Percentiles rank a stretch among this genome's conserved stretches.
Conservation (phyloP, 1,284 basidiomycete genomes). For the Retiboletus fuscus region DNA sequence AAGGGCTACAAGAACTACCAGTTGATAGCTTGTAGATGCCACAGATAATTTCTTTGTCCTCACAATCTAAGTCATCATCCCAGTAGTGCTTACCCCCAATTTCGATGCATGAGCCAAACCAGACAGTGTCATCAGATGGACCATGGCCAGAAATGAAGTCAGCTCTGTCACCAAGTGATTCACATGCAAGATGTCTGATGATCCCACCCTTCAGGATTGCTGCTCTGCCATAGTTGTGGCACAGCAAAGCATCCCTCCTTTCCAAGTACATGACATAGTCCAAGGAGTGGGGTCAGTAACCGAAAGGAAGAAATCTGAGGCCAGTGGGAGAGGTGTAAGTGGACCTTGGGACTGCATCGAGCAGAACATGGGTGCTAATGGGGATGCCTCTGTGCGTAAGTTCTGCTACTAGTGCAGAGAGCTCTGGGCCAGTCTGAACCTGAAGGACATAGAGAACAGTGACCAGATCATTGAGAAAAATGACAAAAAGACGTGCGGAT, state of each 20-base stretch:
- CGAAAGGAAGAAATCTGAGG: too few species aligned
- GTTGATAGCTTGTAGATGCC: too few species aligned
- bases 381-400: not conserved
- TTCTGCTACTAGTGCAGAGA: not conserved
- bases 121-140: too few species aligned
- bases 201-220: constrained; percentile 23
- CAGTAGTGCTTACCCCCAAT: too few species aligned
- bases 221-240: constrained; percentile 14
- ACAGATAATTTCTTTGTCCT: too few species aligned
- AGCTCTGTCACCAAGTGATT: constrained; percentile 15
- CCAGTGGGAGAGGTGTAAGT: not conserved
- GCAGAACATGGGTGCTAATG: not conserved
- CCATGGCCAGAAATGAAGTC: too few species aligned
- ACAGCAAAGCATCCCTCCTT: constrained; percentile 14
- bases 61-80: too few species aligned
- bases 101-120: too few species aligned
- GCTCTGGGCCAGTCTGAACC: not conserved
- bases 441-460: not conserved
- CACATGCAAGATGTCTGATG: constrained; percentile 7
- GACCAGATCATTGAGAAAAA: not conserved
- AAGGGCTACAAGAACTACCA: too few species aligned
- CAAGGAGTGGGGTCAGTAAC: not conserved
- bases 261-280: constrained; percentile 21
- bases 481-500: not conserved
- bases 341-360: not conserved